phyloP scores from a whole-genome alignment of 1,284 basidiomycete genomes.

The Wolfiporia cocos region DNA sequence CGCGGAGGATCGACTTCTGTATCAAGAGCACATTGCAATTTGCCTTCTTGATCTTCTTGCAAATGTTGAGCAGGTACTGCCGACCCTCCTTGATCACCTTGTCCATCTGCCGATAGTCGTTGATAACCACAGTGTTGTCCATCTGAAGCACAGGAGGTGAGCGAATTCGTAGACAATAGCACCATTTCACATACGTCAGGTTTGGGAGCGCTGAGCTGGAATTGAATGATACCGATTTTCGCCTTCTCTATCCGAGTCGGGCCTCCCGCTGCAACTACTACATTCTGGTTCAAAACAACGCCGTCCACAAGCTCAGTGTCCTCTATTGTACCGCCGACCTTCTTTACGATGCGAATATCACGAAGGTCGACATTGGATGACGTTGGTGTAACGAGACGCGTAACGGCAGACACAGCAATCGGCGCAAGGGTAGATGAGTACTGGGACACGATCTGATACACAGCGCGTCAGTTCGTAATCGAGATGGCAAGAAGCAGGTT shows the following conservation, averaged over 20 bases:
- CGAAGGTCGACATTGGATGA: slow-evolving; percentile 94
- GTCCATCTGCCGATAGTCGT: slow-evolving; percentile 99
- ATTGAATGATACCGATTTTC: slow-evolving; percentile 98
- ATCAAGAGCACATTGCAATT: slow-evolving; percentile 99
- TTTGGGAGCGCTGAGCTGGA: slow-evolving; percentile 97
- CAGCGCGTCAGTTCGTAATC: slow-evolving; percentile 2
- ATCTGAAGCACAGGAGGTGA: slow-evolving; percentile 70
- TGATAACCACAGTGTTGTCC: slow-evolving; percentile 99
- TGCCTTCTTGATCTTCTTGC: slow-evolving; percentile 99
- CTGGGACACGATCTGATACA: slow-evolving; percentile 91
- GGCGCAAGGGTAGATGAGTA: slow-evolving; percentile 97
- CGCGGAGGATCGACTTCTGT: slow-evolving; percentile 98
- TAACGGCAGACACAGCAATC: slow-evolving; percentile 96
- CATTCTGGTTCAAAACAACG: slow-evolving; percentile 94
- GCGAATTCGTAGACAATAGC: neutral
- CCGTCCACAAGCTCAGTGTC: slow-evolving; percentile 98
- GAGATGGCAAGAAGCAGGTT: slow-evolving; percentile 5
- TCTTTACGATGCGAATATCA: slow-evolving; percentile 96
- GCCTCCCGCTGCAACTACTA: slow-evolving; percentile 86
- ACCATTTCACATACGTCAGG: slow-evolving; percentile 70
- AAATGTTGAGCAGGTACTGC: slow-evolving; percentile 96
- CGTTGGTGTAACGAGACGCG: slow-evolving; percentile 78
- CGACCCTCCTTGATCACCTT: slow-evolving; percentile 99
- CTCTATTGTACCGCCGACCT: slow-evolving; percentile 98
- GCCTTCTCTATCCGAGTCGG: slow-evolving; percentile 97